Conservation (phyloP, 108 stramenopile genomes). For the Conticribra weissflogii region DNA sequence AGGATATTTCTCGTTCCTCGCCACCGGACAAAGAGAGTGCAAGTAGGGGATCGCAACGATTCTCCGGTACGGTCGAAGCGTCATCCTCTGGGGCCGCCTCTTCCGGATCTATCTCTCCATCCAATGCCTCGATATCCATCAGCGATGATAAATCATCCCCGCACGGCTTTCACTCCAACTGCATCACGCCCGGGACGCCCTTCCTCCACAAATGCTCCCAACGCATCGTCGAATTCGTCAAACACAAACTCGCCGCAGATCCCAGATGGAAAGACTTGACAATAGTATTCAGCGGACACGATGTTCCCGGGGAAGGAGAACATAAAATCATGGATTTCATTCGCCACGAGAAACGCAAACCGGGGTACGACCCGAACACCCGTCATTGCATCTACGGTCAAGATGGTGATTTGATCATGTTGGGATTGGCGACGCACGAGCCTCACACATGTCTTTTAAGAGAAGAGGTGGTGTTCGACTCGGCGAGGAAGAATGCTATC, state of each 20-base stretch:
- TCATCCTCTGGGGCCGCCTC: slow-evolving; percentile 8
- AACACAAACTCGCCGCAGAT: slow-evolving; percentile 76
- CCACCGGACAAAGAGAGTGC: background rate
- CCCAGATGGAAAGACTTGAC: slow-evolving; percentile 82
- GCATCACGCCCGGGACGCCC: slow-evolving; percentile 98
- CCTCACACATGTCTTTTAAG: slow-evolving; percentile 92
- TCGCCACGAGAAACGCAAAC: slow-evolving; percentile 66
- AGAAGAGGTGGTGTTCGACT: slow-evolving; percentile 93
- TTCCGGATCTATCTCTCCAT: background rate
- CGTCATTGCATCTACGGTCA: slow-evolving; percentile 98
- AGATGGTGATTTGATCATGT: slow-evolving; percentile 99
- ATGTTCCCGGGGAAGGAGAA: slow-evolving; percentile 99
- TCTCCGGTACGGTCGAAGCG: slow-evolving; percentile 45
- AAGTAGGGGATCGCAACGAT: slow-evolving; percentile 35
- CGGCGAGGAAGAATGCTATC: slow-evolving; percentile 41
- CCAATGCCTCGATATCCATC: slow-evolving; percentile 8
- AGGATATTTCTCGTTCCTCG: background rate
- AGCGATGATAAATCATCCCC: slow-evolving; percentile 1
- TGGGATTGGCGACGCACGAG: slow-evolving; percentile 97
- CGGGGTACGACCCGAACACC: slow-evolving; percentile 88
- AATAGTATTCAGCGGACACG: slow-evolving; percentile 94
- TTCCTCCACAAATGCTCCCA: slow-evolving; percentile 88
- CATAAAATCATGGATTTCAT: slow-evolving; percentile 99
- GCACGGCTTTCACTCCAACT: slow-evolving; percentile 94
- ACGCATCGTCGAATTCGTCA: slow-evolving; percentile 72